A percentile compares a stretch with the other conserved stretches of the same genome.
phyloP scores from a whole-genome alignment of 768 basidiomycete species.

The Russula sp. region DNA sequence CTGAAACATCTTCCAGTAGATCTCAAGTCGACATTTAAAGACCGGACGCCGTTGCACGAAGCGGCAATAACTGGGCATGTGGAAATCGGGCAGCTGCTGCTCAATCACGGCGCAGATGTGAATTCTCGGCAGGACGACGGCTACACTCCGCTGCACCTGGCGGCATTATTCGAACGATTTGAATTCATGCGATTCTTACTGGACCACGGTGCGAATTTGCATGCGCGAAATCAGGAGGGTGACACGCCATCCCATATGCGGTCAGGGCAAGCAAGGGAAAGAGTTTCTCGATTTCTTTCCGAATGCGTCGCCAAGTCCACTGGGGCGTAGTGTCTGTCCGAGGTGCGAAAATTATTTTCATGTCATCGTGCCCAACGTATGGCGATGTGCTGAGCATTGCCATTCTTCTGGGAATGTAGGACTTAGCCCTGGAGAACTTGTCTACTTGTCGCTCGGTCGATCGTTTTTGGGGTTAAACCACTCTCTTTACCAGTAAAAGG shows the following conservation, averaged over 20 bases:
- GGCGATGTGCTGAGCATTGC: too few relatives aligned
- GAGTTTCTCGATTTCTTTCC: too few relatives aligned
- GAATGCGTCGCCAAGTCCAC: too few relatives aligned
- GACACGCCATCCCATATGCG: background rate
- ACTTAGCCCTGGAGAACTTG: too few relatives aligned
- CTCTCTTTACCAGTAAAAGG: too few relatives aligned
- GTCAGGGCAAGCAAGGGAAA: too few relatives aligned
- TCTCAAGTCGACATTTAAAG: background rate
- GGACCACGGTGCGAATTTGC: background rate
- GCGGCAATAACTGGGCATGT: background rate
- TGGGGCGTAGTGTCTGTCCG: too few relatives aligned
- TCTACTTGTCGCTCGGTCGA: too few relatives aligned
- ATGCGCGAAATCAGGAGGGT: fast-evolving
- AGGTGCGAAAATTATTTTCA: too few relatives aligned
- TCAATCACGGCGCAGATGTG: background rate
- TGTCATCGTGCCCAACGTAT: too few relatives aligned
- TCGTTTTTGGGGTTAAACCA: too few relatives aligned
- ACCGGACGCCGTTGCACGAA: background rate
- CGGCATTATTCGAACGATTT: fast-evolving
- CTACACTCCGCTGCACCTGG: background rate
- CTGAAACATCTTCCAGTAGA: background rate
- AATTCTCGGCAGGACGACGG: background rate
- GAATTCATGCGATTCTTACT: background rate
- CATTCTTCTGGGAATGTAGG: too few relatives aligned
- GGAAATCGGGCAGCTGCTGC: background rate